phyloP scores from a whole-genome alignment of 2,329 filamentous ascomycete species.

The Colletotrichum musae region DNA sequence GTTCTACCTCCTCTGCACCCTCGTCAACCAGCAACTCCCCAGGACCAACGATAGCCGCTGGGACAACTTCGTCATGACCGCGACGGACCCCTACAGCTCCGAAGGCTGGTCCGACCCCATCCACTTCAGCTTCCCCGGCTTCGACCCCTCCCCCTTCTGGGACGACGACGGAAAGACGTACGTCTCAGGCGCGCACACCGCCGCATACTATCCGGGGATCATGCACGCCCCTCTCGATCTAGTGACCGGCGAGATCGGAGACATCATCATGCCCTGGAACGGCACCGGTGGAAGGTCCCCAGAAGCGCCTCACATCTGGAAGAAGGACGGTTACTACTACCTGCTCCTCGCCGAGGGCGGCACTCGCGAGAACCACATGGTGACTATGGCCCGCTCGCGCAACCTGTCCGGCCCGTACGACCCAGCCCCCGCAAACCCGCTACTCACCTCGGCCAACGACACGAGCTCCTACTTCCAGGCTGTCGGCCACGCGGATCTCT shows the following conservation, averaged over 20 bases:
- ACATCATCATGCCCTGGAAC: slow-evolving; percentile 61
- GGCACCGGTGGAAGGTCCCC: slow-evolving; percentile 60
- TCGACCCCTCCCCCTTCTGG: slow-evolving; percentile 69
- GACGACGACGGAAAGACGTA: slow-evolving; percentile 69
- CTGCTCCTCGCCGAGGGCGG: slow-evolving; percentile 67
- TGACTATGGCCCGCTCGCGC: slow-evolving; percentile 61
- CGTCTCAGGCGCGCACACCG: slow-evolving; percentile 55
- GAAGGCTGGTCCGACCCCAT: slow-evolving; percentile 47
- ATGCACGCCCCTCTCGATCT: slow-evolving; percentile 57
- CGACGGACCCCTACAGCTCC: slow-evolving; percentile 43
- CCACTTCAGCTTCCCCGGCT: slow-evolving; percentile 44
- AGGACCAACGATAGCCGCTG: slow-evolving; percentile 32
- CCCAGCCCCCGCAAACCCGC: slow-evolving; percentile 58
- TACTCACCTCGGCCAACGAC: slow-evolving; percentile 60
- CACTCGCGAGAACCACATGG: slow-evolving; percentile 64
- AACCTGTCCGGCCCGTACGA: slow-evolving; percentile 61
- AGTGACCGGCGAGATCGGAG: slow-evolving; percentile 55
- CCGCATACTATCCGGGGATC: slow-evolving; percentile 49
- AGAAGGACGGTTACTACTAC: slow-evolving; percentile 66
- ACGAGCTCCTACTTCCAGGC: slow-evolving; percentile 64
- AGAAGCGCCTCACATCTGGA: slow-evolving; percentile 70
- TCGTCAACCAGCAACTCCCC: slow-evolving; percentile 25
- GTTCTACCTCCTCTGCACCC: slow-evolving; percentile 62
- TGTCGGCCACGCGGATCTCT: slow-evolving; percentile 70
- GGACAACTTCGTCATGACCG: slow-evolving; percentile 39